phyloP scores from a whole-genome alignment of 495 filamentous ascomycete species.

The Podospora anserina region DNA sequence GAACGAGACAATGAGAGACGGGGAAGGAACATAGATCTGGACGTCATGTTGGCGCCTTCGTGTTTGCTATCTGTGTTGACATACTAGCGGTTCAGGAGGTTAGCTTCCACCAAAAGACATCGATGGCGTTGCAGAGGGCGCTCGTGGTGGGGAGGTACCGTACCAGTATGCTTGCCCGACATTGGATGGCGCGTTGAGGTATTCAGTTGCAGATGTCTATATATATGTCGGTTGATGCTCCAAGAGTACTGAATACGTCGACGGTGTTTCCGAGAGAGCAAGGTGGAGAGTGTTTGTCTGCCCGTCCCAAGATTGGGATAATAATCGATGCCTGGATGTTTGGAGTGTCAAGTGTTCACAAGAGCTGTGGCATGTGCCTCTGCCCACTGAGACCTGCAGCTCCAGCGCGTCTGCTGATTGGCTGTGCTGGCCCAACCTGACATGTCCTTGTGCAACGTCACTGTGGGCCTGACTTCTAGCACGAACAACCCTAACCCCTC shows the following conservation, averaged over 20 bases:
- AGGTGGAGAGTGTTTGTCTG: neutral
- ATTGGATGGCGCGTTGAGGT: neutral
- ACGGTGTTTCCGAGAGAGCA: neutral
- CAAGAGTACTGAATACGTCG: neutral
- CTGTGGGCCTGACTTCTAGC: neutral
- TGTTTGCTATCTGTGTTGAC: neutral
- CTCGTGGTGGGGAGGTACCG: neutral
- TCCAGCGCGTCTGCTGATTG: neutral
- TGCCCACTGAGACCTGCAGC: slow-evolving; percentile 5
- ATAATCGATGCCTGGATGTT: slow-evolving; percentile 1
- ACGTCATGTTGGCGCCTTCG: slow-evolving; percentile 18
- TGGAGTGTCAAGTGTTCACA: neutral
- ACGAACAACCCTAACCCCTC: neutral
- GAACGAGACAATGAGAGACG: slow-evolving; percentile 28
- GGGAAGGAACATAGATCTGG: slow-evolving; percentile 28
- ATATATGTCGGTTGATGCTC: neutral
- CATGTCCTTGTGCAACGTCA: neutral
- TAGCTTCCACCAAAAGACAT: neutral
- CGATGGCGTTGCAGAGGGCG: neutral
- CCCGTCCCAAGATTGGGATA: neutral
- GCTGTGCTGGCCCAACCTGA: neutral
- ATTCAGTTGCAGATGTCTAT: neutral
- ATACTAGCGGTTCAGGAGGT: neutral
- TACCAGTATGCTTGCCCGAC: neutral
- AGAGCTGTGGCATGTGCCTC: slow-evolving; percentile 6